A percentile compares a stretch with the other conserved stretches of the same genome.
These are phyloP conservation scores for Coniferiporia sulphurascens DNA, from an alignment of 1,284 basidiomycete genomes.

Conservation along the genomic window DNA sequence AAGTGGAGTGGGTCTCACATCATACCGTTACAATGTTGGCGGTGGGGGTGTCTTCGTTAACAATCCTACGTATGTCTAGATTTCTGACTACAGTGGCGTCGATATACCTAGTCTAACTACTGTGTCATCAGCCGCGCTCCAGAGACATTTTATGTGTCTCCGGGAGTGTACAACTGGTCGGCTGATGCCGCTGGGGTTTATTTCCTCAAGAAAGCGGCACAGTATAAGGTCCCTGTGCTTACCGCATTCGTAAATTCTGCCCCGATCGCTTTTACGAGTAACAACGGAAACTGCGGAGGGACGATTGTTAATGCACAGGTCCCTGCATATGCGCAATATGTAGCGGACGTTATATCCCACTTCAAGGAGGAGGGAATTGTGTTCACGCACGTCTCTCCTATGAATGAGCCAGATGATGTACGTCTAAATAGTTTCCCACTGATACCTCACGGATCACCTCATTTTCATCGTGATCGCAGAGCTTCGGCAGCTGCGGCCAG, in stretches of 20 bases:
- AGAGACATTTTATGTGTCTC: slow-evolving; percentile 24
- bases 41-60: slow-evolving; percentile 24
- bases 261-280: slow-evolving; percentile 26
- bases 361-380: slow-evolving; percentile 24
- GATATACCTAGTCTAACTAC: background rate
- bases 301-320: slow-evolving; percentile 23
- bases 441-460: too few relatives aligned
- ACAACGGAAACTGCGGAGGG: slow-evolving; percentile 25
- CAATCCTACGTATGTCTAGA: slow-evolving; percentile 17
- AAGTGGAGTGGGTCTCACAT: slow-evolving; percentile 22
- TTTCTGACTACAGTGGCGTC: background rate
- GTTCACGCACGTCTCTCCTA: slow-evolving; percentile 27
- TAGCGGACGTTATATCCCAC: slow-evolving; percentile 27
- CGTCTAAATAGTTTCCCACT: background rate
- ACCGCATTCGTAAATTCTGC: slow-evolving; percentile 29
- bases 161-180: slow-evolving; percentile 26
- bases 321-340: slow-evolving; percentile 25
- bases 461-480: background rate
- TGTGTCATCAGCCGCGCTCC: slow-evolving; percentile 20
- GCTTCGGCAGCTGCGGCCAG: slow-evolving; percentile 25
- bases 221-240: slow-evolving; percentile 22
- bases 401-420: slow-evolving; percentile 26
- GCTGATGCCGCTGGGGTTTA: slow-evolving; percentile 24
- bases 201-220: slow-evolving; percentile 23
- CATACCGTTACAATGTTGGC: slow-evolving; percentile 27